Base-by-base conservation (phyloP, 495 filamentous ascomycete genomes). In the Penicillium herquei region DNA sequence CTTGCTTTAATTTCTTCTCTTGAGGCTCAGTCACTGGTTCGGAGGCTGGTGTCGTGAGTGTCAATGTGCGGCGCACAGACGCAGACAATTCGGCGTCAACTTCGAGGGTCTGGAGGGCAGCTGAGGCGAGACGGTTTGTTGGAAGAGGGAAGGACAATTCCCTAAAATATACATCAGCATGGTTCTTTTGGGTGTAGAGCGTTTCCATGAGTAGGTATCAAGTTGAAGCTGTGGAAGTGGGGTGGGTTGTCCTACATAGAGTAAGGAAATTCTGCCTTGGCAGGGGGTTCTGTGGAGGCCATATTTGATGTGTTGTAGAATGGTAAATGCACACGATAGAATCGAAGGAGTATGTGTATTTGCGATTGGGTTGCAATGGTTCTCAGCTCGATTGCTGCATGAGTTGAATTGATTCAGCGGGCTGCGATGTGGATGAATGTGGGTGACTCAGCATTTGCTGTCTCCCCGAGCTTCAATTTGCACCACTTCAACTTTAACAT, bases 61-160 rank as follows among this genome's bases (percentile, higher is more conserved):
- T 75, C 55, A 97, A 86, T 11, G 75, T 75, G 30, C 95, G 87
- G 14, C 79, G 79, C 31, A 98, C 94, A 18, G 89, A 82, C 4
- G 86, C 79, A 10, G 94, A 97, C 26, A 98, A 80, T 65, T 98
- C 94, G 58, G 85, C 76, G 72, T 98, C 94, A 48, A 98, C 94
- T 51, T 84, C 77, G 40, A 98, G 76, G 31, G 91, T 82, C 62
- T 81, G 84, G 7, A 88, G 80, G 35, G 94, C 91, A 35, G 87
- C 83, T 21, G 79, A 81, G 8, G 93, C 92, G 35, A 98, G 85
- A 55, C 86, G 87, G 33, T 86, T 74, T 44, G 86, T 89, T 18
- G 92, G 94, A 61, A 98, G 86, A 34, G 95, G 94, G 46, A 96
- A 77, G 54, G 84, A 79, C 58, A 98, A 84, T 21, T 79, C 86